Percentiles rank a stretch among this genome's conserved stretches.
Evolutionary conservation across 1,284 basidiomycete genomes (phyloP).

Genomic region (Cryptococcus sp.): DNA sequence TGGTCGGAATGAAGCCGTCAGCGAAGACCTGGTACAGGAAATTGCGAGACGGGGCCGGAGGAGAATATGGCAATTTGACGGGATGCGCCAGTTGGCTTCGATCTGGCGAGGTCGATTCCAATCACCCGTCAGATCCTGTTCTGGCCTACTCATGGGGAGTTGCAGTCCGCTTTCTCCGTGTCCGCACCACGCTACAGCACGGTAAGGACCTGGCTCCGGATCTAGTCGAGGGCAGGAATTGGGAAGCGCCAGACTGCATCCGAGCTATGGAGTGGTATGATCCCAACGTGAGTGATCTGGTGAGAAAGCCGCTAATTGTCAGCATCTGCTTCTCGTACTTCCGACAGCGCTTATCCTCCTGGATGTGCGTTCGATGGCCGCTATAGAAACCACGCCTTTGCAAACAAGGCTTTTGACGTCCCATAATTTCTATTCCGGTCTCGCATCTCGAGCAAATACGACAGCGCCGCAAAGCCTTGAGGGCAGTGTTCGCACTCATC

Average conservation of each 20-base stretch:
- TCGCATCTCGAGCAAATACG: background rate
- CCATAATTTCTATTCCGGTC: conserved; percentile 37
- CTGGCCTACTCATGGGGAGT: conserved; percentile 83
- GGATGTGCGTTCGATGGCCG: conserved; percentile 59
- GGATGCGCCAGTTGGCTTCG: conserved; percentile 79
- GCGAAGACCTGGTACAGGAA: conserved; percentile 91
- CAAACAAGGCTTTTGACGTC: conserved; percentile 43
- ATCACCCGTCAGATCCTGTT: conserved; percentile 58
- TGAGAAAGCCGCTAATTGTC: conserved; percentile 64
- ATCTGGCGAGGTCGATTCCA: conserved; percentile 22
- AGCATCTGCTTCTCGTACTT: conserved; percentile 60
- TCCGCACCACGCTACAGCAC: conserved; percentile 51
- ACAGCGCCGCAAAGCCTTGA: conserved; percentile 51
- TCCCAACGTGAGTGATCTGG: conserved; percentile 42
- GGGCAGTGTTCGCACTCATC: conserved; percentile 78
- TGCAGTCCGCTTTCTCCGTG: conserved; percentile 64
- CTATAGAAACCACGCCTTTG: conserved; percentile 47
- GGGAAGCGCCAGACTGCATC: conserved; percentile 48
- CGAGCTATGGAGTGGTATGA: conserved; percentile 57
- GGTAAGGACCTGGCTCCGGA: conserved; percentile 30
- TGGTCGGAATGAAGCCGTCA: conserved; percentile 88
- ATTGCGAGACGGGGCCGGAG: conserved; percentile 59
- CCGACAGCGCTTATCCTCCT: conserved; percentile 66
- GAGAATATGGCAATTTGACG: conserved; percentile 56
- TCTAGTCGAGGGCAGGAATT: conserved; percentile 48